These are phyloP conservation scores for Coniochaeta prunicola DNA, from an alignment of 2,329 filamentous ascomycete species.

Conservation along the genomic window DNA sequence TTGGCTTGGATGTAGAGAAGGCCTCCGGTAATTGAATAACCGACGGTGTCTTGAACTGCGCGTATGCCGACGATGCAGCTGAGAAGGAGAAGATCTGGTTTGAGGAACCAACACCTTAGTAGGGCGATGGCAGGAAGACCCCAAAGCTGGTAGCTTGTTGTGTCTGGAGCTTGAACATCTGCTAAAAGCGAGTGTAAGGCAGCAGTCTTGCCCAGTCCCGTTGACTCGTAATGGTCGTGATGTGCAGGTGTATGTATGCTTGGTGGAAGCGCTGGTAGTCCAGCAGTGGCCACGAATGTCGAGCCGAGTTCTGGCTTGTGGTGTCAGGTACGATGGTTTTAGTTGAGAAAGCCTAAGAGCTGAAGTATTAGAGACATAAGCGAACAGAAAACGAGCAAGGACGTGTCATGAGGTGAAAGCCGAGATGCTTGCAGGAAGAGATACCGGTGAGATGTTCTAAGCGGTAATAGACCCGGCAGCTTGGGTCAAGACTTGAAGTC, in stretches of 20 bases:
- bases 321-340: not conserved
- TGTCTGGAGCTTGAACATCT: not conserved
- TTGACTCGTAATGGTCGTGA: not conserved
- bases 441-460: not conserved
- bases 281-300: not conserved
- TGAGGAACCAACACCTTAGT: not conserved
- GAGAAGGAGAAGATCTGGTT: not conserved
- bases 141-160: not conserved
- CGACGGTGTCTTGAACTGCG: not conserved
- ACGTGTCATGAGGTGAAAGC: not conserved
- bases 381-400: not conserved
- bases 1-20: not conserved
- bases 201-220: not conserved
- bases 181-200: not conserved
- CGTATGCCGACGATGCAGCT: not conserved
- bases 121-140: not conserved
- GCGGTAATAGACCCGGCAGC: not conserved
- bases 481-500: not conserved
- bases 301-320: not conserved
- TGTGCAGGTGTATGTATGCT: not conserved
- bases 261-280: not conserved
- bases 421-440: not conserved
- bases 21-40: not conserved
- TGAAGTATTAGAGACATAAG: not conserved
- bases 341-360: not conserved